A percentile compares a stretch with the other conserved stretches of the same genome.
Evolutionary conservation across 768 basidiomycete species (phyloP).

Genomic region (Rhodotorula kratochvilovae): DNA sequence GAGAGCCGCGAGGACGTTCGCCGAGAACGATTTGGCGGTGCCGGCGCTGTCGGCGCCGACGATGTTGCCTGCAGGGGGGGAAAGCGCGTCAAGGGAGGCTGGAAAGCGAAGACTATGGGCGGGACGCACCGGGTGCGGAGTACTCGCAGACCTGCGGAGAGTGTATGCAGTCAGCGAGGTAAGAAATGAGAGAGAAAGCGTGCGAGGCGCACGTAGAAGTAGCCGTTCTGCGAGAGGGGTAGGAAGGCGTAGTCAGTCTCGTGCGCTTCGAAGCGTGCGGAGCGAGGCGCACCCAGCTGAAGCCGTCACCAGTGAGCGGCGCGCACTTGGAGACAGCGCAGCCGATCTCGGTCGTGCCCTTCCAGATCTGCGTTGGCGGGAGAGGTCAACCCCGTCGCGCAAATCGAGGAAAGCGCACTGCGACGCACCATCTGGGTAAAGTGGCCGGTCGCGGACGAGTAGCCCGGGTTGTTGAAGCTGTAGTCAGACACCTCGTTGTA

Average conservation of each 20-base stretch:
- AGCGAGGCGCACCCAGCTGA: not conserved
- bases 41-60: not conserved
- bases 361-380: slow-evolving; percentile 41
- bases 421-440: slow-evolving; percentile 5
- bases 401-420: not conserved
- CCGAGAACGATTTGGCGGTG: not conserved
- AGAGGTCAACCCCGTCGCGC: not conserved
- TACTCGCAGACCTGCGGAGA: slow-evolving; percentile 4
- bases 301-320: slow-evolving; percentile 3
- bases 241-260: not conserved
- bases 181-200: too few species aligned
- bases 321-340: slow-evolving; percentile 42
- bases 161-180: not conserved
- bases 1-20: not conserved
- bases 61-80: not conserved
- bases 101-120: too few species aligned
- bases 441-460: slow-evolving; percentile 32
- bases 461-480: slow-evolving; percentile 39
- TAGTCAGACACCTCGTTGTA: slow-evolving; percentile 40
- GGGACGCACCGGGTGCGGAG: not conserved
- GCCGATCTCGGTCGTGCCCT: slow-evolving; percentile 42
- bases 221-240: not conserved
- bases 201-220: slow-evolving; percentile 1
- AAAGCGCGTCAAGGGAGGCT: too few species aligned
- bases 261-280: too few species aligned